Percentiles rank a stretch among this genome's conserved stretches.
Evolutionary conservation across 768 basidiomycete species (phyloP).

Genomic region (Kwoniella pini): DNA sequence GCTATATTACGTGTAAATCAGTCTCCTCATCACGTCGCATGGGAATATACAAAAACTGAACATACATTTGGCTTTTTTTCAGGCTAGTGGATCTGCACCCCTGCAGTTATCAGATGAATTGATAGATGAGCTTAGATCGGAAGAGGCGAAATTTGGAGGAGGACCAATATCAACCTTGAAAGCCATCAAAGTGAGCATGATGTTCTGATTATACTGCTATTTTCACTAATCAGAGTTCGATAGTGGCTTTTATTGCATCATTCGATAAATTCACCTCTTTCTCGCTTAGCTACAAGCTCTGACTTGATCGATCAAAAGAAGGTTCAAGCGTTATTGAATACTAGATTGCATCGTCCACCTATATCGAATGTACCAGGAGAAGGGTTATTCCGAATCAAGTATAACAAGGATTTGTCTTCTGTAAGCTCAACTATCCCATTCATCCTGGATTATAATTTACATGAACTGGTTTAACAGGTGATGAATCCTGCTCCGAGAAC

Average conservation of each 20-base stretch:
- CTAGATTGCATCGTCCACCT: constrained; percentile 3
- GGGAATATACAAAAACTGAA: too few species aligned
- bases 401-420: constrained; percentile 14
- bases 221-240: neutral
- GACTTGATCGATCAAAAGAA: neutral
- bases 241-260: constrained; percentile 40
- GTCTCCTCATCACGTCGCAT: too few species aligned
- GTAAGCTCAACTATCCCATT: constrained; percentile 9
- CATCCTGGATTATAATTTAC: neutral
- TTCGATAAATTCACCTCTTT: constrained; percentile 29
- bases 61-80: too few species aligned
- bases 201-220: neutral
- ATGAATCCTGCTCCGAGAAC: constrained; percentile 41
- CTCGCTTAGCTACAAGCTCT: constrained; percentile 2
- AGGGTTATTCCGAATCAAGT: constrained; percentile 22
- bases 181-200: constrained; percentile 30
- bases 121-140: constrained; percentile 24
- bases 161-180: constrained; percentile 30
- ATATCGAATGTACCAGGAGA: constrained; percentile 16
- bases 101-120: constrained; percentile 27
- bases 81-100: constrained; percentile 11
- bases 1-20: constrained; percentile 23
- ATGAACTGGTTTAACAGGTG: constrained; percentile 10
- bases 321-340: constrained; percentile 18
- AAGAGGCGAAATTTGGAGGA: constrained; percentile 33